A percentile compares a stretch with the other conserved stretches of the same genome.
These are phyloP conservation scores for Hypoxylon sp. DNA, from an alignment of 2,329 filamentous ascomycete genomes.

Conservation along the genomic window DNA sequence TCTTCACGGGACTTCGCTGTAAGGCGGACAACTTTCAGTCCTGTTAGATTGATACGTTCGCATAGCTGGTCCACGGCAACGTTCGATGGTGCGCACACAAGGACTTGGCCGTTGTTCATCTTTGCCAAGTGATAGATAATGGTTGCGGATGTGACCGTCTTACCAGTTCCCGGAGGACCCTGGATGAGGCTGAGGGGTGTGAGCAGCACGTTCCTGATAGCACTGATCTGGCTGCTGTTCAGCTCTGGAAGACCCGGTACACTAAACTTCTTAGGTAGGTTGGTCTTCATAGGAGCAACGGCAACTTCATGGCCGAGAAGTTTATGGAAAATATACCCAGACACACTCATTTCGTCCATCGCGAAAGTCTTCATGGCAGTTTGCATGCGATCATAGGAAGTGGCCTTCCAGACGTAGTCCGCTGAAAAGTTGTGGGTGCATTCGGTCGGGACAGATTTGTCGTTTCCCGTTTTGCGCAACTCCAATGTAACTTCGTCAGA, in stretches of 20 bases:
- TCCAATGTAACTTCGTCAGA: slow-evolving; percentile 98
- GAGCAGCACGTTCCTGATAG: slow-evolving; percentile 94
- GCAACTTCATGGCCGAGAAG: slow-evolving; percentile 95
- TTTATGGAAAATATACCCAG: slow-evolving; percentile 98
- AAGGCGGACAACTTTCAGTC: slow-evolving; percentile 94
- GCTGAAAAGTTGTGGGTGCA: slow-evolving; percentile 98
- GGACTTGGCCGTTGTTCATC: slow-evolving; percentile 92
- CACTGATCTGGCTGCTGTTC: slow-evolving; percentile 95
- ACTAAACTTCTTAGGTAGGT: slow-evolving; percentile 96
- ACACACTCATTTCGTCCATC: slow-evolving; percentile 97
- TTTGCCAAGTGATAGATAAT: slow-evolving; percentile 99
- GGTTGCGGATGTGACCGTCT: slow-evolving; percentile 98
- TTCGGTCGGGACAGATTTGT: slow-evolving; percentile 95
- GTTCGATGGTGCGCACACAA: slow-evolving; percentile 98
- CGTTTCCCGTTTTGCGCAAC: slow-evolving; percentile 91
- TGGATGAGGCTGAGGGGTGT: slow-evolving; percentile 96
- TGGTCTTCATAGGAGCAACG: slow-evolving; percentile 93
- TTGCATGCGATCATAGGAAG: slow-evolving; percentile 99
- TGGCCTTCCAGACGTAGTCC: slow-evolving; percentile 99
- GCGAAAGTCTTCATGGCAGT: slow-evolving; percentile 99
- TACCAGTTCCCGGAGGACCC: slow-evolving; percentile 95
- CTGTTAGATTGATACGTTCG: slow-evolving; percentile 94
- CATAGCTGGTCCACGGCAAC: slow-evolving; percentile 98
- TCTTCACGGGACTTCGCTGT: slow-evolving; percentile 99
- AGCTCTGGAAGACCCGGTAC: slow-evolving; percentile 94